phyloP scores from a whole-genome alignment of 306 rosid species.

The Prunus dulcis region DNA sequence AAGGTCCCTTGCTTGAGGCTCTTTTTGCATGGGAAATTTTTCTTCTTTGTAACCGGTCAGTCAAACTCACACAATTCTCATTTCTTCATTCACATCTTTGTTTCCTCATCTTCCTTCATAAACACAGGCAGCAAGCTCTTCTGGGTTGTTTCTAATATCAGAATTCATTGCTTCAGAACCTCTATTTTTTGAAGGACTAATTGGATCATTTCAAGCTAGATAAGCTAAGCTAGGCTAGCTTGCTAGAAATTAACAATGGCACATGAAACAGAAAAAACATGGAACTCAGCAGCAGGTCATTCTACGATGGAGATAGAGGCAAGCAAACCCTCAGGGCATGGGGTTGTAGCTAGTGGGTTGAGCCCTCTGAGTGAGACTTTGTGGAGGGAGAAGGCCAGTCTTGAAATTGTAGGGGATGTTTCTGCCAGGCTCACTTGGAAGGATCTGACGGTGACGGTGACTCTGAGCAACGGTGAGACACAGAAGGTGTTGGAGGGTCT shows the following conservation, averaged over 20 bases:
- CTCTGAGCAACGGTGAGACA: slow-evolving; percentile 68
- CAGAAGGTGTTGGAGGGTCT: slow-evolving; percentile 84
- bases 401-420: slow-evolving; percentile 70
- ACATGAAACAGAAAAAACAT: slow-evolving; percentile 12
- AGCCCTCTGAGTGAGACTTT: slow-evolving; percentile 93
- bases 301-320: slow-evolving; percentile 74
- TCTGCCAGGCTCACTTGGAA: slow-evolving; percentile 96
- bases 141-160: not conserved
- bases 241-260: not conserved
- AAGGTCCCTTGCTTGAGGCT: not conserved
- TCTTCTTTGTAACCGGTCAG: slow-evolving; percentile 13
- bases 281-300: slow-evolving; percentile 20
- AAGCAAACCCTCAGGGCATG: slow-evolving; percentile 44
- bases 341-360: slow-evolving; percentile 38
- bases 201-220: not conserved
- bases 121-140: not conserved
- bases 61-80: slow-evolving; percentile 53
- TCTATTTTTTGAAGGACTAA: not conserved
- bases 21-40: slow-evolving; percentile 52
- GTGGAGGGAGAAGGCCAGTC: slow-evolving; percentile 74
- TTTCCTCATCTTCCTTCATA: slow-evolving; percentile 16
- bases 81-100: slow-evolving; percentile 53
- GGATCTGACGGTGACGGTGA: slow-evolving; percentile 91
- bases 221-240: not conserved
- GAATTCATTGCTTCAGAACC: not conserved